These are phyloP conservation scores for Suhomyces wounanorum DNA, from an alignment of 1,139 yeast species.

Conservation along the genomic window DNA sequence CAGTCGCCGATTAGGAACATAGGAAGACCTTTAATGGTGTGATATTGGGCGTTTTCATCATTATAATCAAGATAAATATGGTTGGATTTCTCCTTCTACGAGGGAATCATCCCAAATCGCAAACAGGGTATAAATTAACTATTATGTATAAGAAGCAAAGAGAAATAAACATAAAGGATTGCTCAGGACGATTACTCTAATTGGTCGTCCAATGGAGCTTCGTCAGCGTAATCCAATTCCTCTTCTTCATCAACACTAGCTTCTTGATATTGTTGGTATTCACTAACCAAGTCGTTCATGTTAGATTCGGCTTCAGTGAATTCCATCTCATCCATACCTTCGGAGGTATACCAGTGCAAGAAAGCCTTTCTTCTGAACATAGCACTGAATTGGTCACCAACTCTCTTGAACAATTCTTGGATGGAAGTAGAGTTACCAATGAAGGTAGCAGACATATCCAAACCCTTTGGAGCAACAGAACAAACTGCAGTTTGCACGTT, in stretches of 20 bases:
- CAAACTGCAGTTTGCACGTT: conserved; percentile 94
- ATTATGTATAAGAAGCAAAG: conserved; percentile 19
- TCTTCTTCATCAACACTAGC: conserved; percentile 75
- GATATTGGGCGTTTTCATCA: no score
- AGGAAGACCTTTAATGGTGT: no score
- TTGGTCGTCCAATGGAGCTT: conserved; percentile 59
- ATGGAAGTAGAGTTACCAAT: conserved; percentile 91
- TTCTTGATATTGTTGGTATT: conserved; percentile 91
- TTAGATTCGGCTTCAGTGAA: conserved; percentile 85
- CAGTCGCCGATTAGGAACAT: no score
- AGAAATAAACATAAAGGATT: conserved; percentile 13
- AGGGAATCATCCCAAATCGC: conserved; percentile 1
- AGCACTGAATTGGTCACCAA: conserved; percentile 85
- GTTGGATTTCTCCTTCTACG: neutral
- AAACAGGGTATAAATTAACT: conserved; percentile 20
- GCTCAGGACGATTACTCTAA: conserved; percentile 33
- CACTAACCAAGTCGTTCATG: conserved; percentile 84
- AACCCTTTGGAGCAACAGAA: conserved; percentile 83
- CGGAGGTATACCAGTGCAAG: conserved; percentile 93
- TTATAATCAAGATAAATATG: no score
- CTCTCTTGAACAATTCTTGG: conserved; percentile 86
- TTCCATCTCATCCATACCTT: conserved; percentile 95
- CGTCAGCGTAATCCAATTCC: conserved; percentile 68
- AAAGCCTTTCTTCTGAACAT: conserved; percentile 94
- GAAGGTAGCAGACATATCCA: conserved; percentile 88